These are phyloP conservation scores for Pseudozyma hubeiensis DNA, from an alignment of 1,284 basidiomycete species.

Conservation along the genomic window DNA sequence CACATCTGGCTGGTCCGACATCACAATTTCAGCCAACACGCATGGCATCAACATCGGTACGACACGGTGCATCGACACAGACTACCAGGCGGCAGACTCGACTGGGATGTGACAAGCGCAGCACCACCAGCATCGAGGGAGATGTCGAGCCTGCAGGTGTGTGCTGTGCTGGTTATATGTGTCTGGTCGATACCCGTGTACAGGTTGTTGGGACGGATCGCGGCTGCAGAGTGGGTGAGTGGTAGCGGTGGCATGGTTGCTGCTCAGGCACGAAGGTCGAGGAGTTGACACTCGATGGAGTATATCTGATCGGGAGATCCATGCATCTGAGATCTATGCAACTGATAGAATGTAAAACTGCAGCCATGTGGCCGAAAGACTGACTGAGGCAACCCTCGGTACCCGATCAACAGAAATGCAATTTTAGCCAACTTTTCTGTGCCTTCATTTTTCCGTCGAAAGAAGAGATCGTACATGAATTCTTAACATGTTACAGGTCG, in stretches of 20 bases:
- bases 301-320: background rate
- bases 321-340: too few species aligned
- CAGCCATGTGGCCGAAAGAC: too few species aligned
- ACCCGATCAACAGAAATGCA: background rate
- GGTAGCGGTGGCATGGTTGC: constrained; percentile 21
- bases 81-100: constrained; percentile 35
- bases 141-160: constrained; percentile 41
- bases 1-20: constrained; percentile 35
- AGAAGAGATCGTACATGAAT: background rate
- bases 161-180: constrained; percentile 35
- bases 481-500: too few species aligned
- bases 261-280: background rate
- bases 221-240: constrained; percentile 44
- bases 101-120: constrained; percentile 36
- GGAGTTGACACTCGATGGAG: background rate
- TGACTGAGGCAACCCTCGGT: background rate
- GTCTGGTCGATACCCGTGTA: constrained; percentile 44
- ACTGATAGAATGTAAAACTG: too few species aligned
- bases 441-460: background rate
- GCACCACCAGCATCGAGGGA: constrained; percentile 15
- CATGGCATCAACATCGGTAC: constrained; percentile 45
- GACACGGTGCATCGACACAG: constrained; percentile 30
- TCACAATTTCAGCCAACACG: constrained; percentile 27
- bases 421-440: background rate
- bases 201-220: constrained; percentile 38